Evolutionary conservation across 1,284 basidiomycete species (phyloP).

Genomic region (Coniferiporia sulphurascens): DNA sequence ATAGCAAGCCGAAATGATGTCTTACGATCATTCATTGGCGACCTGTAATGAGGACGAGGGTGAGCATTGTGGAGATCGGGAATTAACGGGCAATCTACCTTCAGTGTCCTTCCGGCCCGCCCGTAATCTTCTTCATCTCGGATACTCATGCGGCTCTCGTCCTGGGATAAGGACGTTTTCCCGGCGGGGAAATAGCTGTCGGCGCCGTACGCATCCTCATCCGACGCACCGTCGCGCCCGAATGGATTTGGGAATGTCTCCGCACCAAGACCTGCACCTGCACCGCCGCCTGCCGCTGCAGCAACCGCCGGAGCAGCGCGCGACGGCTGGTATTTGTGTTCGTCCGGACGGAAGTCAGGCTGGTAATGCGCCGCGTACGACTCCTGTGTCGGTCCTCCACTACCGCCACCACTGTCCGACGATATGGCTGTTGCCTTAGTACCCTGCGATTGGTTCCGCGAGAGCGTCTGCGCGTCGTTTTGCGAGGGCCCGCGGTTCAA

Average conservation of each 20-base stretch:
- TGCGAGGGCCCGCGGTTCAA: constrained; percentile 16
- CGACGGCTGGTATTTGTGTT: constrained; percentile 18
- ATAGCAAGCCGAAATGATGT: neutral
- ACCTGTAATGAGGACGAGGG: neutral
- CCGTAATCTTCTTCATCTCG: constrained; percentile 37
- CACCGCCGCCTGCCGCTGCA: neutral
- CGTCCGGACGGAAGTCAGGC: constrained; percentile 14
- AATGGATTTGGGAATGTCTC: constrained; percentile 15
- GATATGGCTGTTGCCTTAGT: constrained; percentile 7
- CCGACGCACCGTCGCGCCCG: constrained; percentile 7
- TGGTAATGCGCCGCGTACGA: constrained; percentile 26
- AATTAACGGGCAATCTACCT: constrained; percentile 29
- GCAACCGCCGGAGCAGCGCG: constrained; percentile 10
- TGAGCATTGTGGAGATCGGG: neutral
- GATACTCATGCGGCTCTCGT: constrained; percentile 28
- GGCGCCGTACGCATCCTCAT: constrained; percentile 23
- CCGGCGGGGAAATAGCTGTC: constrained; percentile 17
- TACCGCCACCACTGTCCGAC: constrained; percentile 17
- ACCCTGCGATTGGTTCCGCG: constrained; percentile 5
- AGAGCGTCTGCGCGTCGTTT: constrained; percentile 3
- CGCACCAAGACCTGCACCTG: too few relatives aligned
- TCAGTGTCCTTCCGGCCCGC: constrained; percentile 37
- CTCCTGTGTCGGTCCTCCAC: constrained; percentile 23
- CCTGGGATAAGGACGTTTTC: constrained; percentile 16
- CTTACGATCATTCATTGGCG: constrained; percentile 15